Evolutionary conservation across 1,139 yeast species (phyloP), one percentile per base, ranked within the genome.

Genomic region (Eremothecium sinecaudum): DNA sequence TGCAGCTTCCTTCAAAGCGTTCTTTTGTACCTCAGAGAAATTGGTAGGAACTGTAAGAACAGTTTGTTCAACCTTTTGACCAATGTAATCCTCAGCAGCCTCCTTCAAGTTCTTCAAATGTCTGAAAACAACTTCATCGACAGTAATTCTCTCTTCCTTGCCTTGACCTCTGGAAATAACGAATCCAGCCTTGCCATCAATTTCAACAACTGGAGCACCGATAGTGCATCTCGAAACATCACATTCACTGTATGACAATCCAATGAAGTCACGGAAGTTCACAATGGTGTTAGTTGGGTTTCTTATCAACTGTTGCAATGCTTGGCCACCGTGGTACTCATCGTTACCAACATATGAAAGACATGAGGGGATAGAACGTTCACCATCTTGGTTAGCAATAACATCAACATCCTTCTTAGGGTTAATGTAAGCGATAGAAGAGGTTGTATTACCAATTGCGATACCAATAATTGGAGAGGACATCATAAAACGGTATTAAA

Each of bases 381-480:
- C 98, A 61, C 99, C 99, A 58, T 90, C 98, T 50, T 93, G 96
- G 73, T 90, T 90, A 50, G 98, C 98, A 61, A 90, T 90, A 46
- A 90, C 94, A 56, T 90, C 96, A 42, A 86, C 93, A 61, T 81
- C 83, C 51, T 87, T 96, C 55, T 69, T 64, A 38, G 79, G 74
- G 47, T 87, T 86, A 57, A 81, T 82, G 41, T 54, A 56, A 29
- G 97, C 96, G 60, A 90, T 86, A 45, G 97, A 82, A 30, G 97
- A 81, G 39, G 94, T 74, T 34, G 95, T 80, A 73, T 90, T 90
- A 61, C 99, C 99, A 61, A 90, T 87, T 34, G 96, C 79, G 58
- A 90, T 75, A 62, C 99, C 98, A 62, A 90, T 82, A 49, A 86
- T 83, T 37, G 60, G 59, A 49, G 87, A 64, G 28, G 65, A 60